These are phyloP conservation scores for Arabidopsis arenosa DNA, from an alignment of 345 rosid genomes.

Conservation along the genomic window DNA sequence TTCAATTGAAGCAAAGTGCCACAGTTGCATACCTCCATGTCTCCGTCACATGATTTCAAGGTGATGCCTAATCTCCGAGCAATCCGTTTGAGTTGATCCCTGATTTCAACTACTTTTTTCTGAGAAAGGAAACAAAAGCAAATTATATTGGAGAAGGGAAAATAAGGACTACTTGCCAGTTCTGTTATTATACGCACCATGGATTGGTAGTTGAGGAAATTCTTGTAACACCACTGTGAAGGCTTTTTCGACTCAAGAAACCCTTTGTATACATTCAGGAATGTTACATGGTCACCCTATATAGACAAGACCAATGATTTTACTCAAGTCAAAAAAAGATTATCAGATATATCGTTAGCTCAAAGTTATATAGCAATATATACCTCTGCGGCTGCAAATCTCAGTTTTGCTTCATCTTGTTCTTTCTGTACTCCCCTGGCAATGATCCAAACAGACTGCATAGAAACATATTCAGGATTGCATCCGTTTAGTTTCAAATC, in stretches of 20 bases:
- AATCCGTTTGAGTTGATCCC: slow-evolving; percentile 81
- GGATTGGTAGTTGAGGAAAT: slow-evolving; percentile 81
- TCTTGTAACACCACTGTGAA: slow-evolving; percentile 83
- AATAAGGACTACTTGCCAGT: neutral
- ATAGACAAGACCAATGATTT: slow-evolving; percentile 32
- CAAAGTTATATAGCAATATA: slow-evolving; percentile 17
- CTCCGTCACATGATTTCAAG: slow-evolving; percentile 79
- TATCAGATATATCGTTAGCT: slow-evolving; percentile 7
- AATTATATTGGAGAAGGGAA: neutral
- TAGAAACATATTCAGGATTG: slow-evolving; percentile 9
- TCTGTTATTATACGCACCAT: slow-evolving; percentile 59
- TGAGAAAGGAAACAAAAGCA: slow-evolving; percentile 38
- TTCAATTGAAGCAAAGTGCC: slow-evolving; percentile 6
- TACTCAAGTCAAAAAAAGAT: neutral
- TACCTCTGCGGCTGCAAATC: slow-evolving; percentile 99
- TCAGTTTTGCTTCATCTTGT: slow-evolving; percentile 86
- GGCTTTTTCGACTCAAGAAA: slow-evolving; percentile 87
- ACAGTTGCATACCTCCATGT: slow-evolving; percentile 55
- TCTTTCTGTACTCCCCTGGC: slow-evolving; percentile 79
- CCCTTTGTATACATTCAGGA: slow-evolving; percentile 88
- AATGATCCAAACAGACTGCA: slow-evolving; percentile 93
- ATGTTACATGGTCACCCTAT: slow-evolving; percentile 96
- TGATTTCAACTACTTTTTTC: slow-evolving; percentile 80
- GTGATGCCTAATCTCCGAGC: slow-evolving; percentile 77
- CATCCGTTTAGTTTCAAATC: slow-evolving; percentile 18